These are phyloP conservation scores for Melampsora larici-populina DNA, from an alignment of 1,284 basidiomycete genomes.

Conservation along the genomic window DNA sequence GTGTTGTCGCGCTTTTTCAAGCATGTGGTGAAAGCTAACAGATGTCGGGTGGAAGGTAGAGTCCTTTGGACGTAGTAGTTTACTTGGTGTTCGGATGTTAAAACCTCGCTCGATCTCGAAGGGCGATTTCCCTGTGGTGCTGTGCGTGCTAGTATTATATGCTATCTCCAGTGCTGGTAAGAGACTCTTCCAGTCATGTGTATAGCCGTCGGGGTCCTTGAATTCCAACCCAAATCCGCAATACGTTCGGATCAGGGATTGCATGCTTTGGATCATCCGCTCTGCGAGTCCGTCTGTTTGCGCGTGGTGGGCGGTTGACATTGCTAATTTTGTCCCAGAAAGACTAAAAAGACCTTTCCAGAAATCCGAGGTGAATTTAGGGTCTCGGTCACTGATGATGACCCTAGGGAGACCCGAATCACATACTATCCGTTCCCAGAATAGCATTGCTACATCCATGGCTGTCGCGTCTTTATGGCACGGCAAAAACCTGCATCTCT, in stretches of 20 bases:
- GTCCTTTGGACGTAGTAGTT: not conserved
- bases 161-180: slow-evolving; percentile 12
- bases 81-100: not conserved
- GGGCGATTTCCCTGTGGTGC: not conserved
- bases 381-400: too few species aligned
- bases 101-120: not conserved
- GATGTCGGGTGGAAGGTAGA: not conserved
- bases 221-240: slow-evolving; percentile 2
- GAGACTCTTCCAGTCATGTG: slow-evolving; percentile 24
- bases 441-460: too few species aligned
- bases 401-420: too few species aligned
- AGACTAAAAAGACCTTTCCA: too few species aligned
- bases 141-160: not conserved
- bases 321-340: too few species aligned
- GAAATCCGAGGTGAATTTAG: too few species aligned
- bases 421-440: too few species aligned
- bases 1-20: not conserved
- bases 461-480: slow-evolving; percentile 1
- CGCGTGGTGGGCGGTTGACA: too few species aligned
- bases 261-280: slow-evolving; percentile 46
- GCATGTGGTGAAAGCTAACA: not conserved
- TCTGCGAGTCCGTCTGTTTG: too few species aligned
- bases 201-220: slow-evolving; percentile 13
- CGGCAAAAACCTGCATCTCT: not conserved
- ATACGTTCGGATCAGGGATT: slow-evolving; percentile 48